phyloP scores from a whole-genome alignment of 106 monocot species.

The Allium cepa region DNA sequence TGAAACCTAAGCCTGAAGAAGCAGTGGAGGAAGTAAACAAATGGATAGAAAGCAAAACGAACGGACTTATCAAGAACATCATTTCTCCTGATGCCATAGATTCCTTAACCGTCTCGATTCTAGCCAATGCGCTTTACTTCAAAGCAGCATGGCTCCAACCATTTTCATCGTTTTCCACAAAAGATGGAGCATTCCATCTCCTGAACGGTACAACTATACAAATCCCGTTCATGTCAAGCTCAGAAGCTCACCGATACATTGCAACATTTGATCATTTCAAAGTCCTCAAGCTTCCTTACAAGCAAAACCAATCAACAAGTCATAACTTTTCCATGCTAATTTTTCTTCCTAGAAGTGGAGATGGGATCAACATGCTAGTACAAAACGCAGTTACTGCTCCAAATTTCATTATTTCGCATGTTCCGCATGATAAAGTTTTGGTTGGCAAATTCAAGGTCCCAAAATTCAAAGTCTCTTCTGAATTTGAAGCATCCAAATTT shows the following conservation, averaged over 20 bases:
- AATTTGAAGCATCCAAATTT: constrained; percentile 9
- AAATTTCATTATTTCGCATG: constrained; percentile 9
- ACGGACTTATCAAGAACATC: constrained; percentile 11
- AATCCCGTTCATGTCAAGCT: constrained; percentile 21
- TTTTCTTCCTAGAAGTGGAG: constrained; percentile 16
- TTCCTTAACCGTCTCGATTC: background rate
- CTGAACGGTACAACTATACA: constrained; percentile 10
- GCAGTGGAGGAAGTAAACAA: constrained; percentile 10
- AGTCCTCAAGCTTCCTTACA: constrained; percentile 18
- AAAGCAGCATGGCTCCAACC: constrained; percentile 21
- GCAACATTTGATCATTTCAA: constrained; percentile 12
- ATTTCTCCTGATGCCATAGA: constrained; percentile 8
- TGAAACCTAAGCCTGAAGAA: background rate
- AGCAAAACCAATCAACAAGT: background rate
- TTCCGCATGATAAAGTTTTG: background rate
- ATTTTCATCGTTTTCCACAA: constrained; percentile 13
- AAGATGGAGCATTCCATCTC: constrained; percentile 10
- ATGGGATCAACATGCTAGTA: constrained; percentile 11
- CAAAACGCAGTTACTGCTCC: background rate
- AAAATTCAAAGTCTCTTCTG: constrained; percentile 23
- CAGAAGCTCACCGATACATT: constrained; percentile 1
- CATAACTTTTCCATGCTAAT: constrained; percentile 23
- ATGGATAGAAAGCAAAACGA: constrained; percentile 15
- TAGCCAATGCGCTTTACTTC: constrained; percentile 30
- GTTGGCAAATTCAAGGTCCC: constrained; percentile 23